phyloP scores from a whole-genome alignment of 305 asterid genomes.

The Solanum hybrid region DNA sequence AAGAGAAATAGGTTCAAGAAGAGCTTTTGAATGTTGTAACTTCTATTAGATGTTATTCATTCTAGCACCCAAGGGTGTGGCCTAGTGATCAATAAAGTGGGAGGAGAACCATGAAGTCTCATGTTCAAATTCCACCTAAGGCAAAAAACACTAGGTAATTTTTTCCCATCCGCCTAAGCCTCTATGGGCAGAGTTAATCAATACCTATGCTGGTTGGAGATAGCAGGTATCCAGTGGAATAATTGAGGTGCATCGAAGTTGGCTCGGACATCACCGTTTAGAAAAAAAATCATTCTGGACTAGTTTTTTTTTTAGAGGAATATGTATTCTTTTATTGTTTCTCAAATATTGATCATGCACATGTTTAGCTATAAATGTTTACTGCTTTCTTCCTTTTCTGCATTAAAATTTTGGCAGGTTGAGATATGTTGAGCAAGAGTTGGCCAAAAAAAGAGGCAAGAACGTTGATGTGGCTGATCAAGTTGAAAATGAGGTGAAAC shows the following conservation, averaged over 20 bases:
- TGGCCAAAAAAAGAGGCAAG: constrained; percentile 86
- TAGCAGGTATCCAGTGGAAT: background rate
- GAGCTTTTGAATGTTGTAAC: background rate
- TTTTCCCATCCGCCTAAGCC: background rate
- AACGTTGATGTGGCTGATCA: constrained; percentile 45
- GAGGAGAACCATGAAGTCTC: background rate
- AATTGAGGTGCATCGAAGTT: background rate
- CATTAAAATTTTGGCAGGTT: constrained; percentile 40
- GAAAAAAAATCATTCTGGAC: background rate
- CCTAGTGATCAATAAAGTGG: background rate
- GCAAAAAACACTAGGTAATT: background rate
- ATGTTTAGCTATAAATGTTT: background rate
- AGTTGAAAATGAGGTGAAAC: constrained; percentile 60
- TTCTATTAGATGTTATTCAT: background rate
- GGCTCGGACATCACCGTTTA: background rate
- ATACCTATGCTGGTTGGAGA: background rate
- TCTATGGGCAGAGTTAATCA: background rate
- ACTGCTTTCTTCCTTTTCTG: background rate
- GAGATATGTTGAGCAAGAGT: constrained; percentile 82
- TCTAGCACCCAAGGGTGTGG: background rate
- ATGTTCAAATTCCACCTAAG: background rate
- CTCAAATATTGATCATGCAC: background rate
- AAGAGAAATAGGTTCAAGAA: background rate
- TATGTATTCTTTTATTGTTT: background rate
- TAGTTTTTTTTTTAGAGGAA: background rate